Evolutionary conservation across 140 eudicot genomes (phyloP).

Genomic region (Ambrosia hybrid): DNA sequence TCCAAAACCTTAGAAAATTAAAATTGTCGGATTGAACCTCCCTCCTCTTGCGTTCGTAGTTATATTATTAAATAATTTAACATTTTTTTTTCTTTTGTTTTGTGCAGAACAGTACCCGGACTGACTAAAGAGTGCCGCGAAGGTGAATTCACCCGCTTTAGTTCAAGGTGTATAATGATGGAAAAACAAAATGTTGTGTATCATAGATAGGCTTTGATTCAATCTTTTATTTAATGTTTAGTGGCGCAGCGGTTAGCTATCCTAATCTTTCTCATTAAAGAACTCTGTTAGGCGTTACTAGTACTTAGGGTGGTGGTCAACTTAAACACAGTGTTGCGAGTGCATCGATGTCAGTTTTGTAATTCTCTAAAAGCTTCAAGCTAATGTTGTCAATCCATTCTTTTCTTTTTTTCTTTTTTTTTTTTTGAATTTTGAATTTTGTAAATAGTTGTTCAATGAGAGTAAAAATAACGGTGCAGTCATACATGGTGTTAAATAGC

Average conservation of each 20-base stretch:
- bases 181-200: conserved; percentile 15
- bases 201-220: conserved; percentile 26
- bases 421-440: too few relatives aligned
- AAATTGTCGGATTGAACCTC: background rate
- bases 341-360: conserved; percentile 31
- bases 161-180: conserved; percentile 18
- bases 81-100: background rate
- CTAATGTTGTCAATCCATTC: conserved; percentile 9
- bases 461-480: background rate
- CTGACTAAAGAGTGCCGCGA: conserved; percentile 22
- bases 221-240: background rate
- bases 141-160: conserved; percentile 39
- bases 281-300: conserved; percentile 18
- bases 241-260: background rate
- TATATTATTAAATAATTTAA: background rate
- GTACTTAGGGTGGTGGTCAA: background rate
- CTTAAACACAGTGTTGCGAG: background rate
- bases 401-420: background rate
- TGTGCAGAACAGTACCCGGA: conserved; percentile 39
- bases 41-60: background rate
- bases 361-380: conserved; percentile 16
- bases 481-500: background rate
- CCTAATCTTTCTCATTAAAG: conserved; percentile 14
- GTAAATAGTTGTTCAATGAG: conserved; percentile 20
- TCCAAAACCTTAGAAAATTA: background rate